Evolutionary conservation across 78 protist species (phyloP), one percentile per base, ranked within the genome.

Genomic region (Trichosphaerium sp.): DNA sequence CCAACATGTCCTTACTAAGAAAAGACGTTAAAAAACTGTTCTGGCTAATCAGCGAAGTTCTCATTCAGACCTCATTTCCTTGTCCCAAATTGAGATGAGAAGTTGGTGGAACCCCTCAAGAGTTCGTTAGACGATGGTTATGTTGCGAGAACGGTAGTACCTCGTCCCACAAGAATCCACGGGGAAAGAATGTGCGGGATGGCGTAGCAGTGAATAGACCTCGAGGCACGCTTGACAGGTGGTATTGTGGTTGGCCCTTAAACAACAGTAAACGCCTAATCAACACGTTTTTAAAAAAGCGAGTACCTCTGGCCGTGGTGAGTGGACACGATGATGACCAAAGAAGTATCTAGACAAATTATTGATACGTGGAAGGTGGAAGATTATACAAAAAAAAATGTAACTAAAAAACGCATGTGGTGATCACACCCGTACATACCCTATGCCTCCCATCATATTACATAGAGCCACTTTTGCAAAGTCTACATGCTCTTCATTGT

Each of bases 161-260:
- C n/a, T n/a, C n/a, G 74, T 94, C 98, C 98, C 98, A 94, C n/a
- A 92, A 44, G 34, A 92, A 94, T 25, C 96, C 96, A n/a, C 98
- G 75, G 58, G 97, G 96, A 65, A 92, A 90, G 31, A 78, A 72
- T 39, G 93, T n/a, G 35, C 98, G 68, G 21, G 89, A 77, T 23
- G 98, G 98, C 15, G 80, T 71, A 12, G 89, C 88, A 23, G 84
- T 37, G 55, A 74, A 78, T 28, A 92, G 78, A 35, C 49, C 25
- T 57, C 29, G 29, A 8, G 66, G 52, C 6, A 40, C 34, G 25
- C 23, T 39, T 23, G n/a, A n/a, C 65, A 73, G 10, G 38, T 7
- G 65, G 42, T 26, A 8, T 5, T 15, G 26, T 47, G 41, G 6
- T 48, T 29, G 23, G 4, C 15, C 32, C 21, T 65, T 18, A 4